phyloP scores from a whole-genome alignment of 192 early-diverging fungal species.

The Umbelopsis ramanniana region DNA sequence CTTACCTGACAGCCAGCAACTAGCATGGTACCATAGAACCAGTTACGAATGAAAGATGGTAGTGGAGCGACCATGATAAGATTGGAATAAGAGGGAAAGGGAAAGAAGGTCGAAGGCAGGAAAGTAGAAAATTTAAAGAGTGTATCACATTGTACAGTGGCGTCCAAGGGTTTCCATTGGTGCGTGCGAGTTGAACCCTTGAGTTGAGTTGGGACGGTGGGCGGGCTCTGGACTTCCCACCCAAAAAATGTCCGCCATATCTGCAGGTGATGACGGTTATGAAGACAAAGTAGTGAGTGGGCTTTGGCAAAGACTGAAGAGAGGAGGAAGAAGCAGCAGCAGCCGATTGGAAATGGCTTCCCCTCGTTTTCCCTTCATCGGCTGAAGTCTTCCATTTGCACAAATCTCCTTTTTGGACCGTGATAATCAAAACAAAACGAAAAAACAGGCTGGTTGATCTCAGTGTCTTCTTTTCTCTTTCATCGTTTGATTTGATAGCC shows the following conservation, averaged over 20 bases:
- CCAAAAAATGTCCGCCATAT: background rate
- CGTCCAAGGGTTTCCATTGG: constrained; percentile 18
- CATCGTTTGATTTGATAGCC: background rate
- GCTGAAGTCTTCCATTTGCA: background rate
- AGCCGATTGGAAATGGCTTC: no score
- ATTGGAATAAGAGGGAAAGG: background rate
- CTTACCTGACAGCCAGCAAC: constrained; percentile 13
- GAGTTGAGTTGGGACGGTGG: background rate
- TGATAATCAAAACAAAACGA: constrained; percentile 15
- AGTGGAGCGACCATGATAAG: constrained; percentile 1
- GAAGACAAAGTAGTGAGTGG: no score
- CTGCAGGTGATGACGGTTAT: no score
- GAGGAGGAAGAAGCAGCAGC: no score
- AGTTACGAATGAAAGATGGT: constrained; percentile 16
- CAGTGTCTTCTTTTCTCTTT: background rate
- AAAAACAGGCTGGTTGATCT: background rate
- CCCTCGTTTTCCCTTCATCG: background rate
- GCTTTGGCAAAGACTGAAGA: no score
- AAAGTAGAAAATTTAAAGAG: background rate
- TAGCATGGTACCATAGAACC: constrained; percentile 22
- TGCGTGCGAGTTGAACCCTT: constrained; percentile 20
- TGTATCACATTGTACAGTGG: constrained; percentile 9
- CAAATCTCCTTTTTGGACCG: constrained; percentile 19
- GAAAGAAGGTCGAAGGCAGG: background rate
- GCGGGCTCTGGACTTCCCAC: background rate